These are phyloP conservation scores for Cokeromyces recurvatus DNA, from an alignment of 371 early-diverging fungal species.

Conservation along the genomic window DNA sequence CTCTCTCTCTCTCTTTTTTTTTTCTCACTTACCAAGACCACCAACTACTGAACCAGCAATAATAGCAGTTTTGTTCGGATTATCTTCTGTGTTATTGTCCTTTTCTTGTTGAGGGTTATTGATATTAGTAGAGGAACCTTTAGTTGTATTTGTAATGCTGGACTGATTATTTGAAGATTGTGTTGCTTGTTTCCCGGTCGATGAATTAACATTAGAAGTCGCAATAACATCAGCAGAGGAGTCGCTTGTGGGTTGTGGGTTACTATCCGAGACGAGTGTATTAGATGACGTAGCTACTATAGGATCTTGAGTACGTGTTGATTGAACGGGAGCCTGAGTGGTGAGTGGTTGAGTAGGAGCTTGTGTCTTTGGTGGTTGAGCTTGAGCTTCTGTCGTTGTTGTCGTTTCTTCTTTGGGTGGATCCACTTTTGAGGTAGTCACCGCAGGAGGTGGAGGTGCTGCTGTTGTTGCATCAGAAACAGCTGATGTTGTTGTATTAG, in stretches of 20 bases:
- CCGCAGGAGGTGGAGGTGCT: too few relatives aligned
- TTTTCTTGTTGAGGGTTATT: too few relatives aligned
- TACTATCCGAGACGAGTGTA: background rate
- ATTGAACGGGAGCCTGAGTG: too few relatives aligned
- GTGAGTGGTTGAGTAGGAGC: background rate
- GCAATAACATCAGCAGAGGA: too few relatives aligned
- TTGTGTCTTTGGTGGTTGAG: background rate
- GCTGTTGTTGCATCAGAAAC: too few relatives aligned
- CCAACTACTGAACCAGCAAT: constrained; percentile 25
- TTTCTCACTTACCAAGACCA: constrained; percentile 16
- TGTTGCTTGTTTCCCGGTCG: too few relatives aligned
- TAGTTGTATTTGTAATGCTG: background rate
- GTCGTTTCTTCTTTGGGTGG: background rate
- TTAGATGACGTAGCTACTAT: background rate
- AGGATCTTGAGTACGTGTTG: background rate
- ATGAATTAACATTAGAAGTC: background rate
- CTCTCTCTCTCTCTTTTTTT: too few relatives aligned
- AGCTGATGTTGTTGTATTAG: background rate
- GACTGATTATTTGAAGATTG: background rate
- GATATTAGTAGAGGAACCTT: too few relatives aligned
- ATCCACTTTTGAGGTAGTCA: too few relatives aligned
- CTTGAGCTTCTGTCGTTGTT: constrained; percentile 1
- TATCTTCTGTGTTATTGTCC: too few relatives aligned
- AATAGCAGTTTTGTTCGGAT: constrained; percentile 11
- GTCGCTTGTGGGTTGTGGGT: too few relatives aligned